These are phyloP conservation scores for Grosmannia serpens DNA, from an alignment of 2,329 filamentous ascomycete species.

Conservation along the genomic window DNA sequence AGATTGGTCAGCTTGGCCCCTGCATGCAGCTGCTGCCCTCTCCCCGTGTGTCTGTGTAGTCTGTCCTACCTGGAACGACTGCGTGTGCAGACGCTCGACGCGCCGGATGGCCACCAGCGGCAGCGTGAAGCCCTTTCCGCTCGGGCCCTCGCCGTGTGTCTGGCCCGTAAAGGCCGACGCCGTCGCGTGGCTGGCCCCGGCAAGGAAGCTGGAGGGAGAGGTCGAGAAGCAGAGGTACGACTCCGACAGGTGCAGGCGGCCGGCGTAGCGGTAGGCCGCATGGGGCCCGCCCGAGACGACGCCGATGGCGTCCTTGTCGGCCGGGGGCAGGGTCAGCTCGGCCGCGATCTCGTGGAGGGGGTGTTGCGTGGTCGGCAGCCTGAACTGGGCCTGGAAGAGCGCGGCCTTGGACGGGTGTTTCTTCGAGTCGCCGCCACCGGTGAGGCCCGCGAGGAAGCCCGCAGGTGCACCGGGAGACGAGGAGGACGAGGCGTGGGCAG, in stretches of 20 bases:
- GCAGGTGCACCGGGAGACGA: conserved; percentile 9
- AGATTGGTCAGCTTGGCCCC: conserved; percentile 2
- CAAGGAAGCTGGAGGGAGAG: conserved; percentile 75
- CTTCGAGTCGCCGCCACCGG: conserved; percentile 47
- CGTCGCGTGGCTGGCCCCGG: conserved; percentile 64
- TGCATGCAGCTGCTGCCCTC: too few relatives aligned
- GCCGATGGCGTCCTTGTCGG: conserved; percentile 18
- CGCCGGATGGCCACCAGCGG: conserved; percentile 83
- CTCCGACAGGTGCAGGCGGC: conserved; percentile 88
- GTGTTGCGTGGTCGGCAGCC: conserved; percentile 81
- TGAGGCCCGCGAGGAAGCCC: conserved; percentile 29
- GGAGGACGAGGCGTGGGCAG: conserved; percentile 30
- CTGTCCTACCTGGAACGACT: conserved; percentile 58
- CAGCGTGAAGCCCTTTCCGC: conserved; percentile 90
- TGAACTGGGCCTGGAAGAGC: conserved; percentile 93
- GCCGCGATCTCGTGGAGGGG: conserved; percentile 94
- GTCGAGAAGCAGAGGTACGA: conserved; percentile 95
- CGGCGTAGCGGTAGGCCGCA: conserved; percentile 73
- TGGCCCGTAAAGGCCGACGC: conserved; percentile 83
- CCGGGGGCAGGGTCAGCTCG: conserved; percentile 72
- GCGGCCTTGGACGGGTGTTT: conserved; percentile 75
- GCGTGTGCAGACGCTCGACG: conserved; percentile 86
- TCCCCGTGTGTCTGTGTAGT: background rate
- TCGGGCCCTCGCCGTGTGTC: conserved; percentile 83
- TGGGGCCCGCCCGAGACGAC: conserved; percentile 33